Evolutionary conservation across 257 asterid genomes (phyloP).

Genomic region (Forsythia viridissima): DNA sequence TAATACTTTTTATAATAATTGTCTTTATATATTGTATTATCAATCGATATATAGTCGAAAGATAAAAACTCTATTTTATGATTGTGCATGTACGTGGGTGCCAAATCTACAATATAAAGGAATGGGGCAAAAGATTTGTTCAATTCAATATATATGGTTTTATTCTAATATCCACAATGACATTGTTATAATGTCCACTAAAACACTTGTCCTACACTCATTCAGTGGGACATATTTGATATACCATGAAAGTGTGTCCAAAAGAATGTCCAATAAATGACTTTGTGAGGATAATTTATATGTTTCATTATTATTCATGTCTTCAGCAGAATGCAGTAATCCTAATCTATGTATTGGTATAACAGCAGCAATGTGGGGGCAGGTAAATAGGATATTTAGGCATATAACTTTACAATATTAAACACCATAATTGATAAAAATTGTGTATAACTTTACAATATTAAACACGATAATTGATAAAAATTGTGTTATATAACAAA

Average conservation of each 20-base stretch:
- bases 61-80: too few species aligned
- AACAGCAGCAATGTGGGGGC: not conserved
- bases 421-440: not conserved
- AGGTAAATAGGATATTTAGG: not conserved
- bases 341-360: not conserved
- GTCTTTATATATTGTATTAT: too few species aligned
- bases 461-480: not conserved
- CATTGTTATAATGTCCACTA: too few species aligned
- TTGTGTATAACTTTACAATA: not conserved
- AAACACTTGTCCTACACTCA: too few species aligned
- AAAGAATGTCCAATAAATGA: not conserved
- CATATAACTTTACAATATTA: not conserved
- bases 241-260: constrained; percentile 9
- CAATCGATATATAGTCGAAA: not conserved
- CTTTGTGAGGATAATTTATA: not conserved
- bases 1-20: too few species aligned
- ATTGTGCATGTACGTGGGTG: not conserved
- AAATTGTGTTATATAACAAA: not conserved
- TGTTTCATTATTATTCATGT: not conserved
- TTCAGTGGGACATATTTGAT: constrained; percentile 15
- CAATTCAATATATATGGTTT: constrained; percentile 8
- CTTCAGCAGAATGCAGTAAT: not conserved
- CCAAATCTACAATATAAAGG: constrained; percentile 21
- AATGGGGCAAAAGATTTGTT: constrained; percentile 21
- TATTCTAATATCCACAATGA: too few species aligned